A percentile compares a stretch with the other conserved stretches of the same genome.
Evolutionary conservation across 805 yeast species (phyloP).

Genomic region (Candida oleophila): DNA sequence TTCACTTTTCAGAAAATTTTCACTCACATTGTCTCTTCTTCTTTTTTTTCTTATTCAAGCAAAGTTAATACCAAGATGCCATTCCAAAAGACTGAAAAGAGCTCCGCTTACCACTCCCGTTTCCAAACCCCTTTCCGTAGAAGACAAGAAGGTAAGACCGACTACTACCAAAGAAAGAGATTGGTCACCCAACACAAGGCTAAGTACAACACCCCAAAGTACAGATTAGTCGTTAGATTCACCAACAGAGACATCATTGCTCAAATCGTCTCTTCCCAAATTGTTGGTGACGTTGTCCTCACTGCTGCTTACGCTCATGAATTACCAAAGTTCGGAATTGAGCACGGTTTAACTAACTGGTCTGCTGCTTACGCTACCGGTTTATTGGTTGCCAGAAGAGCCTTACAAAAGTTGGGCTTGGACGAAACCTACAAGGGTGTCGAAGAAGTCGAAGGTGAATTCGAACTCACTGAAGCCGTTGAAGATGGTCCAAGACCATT

Average conservation of each 20-base stretch:
- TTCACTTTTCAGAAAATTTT: slow-evolving; percentile 2
- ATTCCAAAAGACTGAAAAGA: slow-evolving; percentile 70
- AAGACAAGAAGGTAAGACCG: slow-evolving; percentile 99
- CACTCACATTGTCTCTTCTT: neutral
- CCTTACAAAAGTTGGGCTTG: slow-evolving; percentile 94
- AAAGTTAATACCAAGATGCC: slow-evolving; percentile 52
- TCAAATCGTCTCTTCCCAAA: slow-evolving; percentile 94
- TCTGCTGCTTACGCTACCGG: slow-evolving; percentile 99
- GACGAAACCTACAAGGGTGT: slow-evolving; percentile 99
- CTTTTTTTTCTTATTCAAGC: neutral
- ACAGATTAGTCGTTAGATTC: slow-evolving; percentile 99
- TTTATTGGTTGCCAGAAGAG: slow-evolving; percentile 98
- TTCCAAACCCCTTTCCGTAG: slow-evolving; percentile 99
- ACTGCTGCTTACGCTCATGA: slow-evolving; percentile 99
- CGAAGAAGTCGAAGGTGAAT: slow-evolving; percentile 99
- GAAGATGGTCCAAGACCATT: slow-evolving; percentile 99
- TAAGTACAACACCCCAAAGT: slow-evolving; percentile 98
- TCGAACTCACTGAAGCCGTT: slow-evolving; percentile 96
- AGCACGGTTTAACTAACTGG: slow-evolving; percentile 99
- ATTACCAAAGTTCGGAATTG: slow-evolving; percentile 96
- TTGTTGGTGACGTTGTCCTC: slow-evolving; percentile 94
- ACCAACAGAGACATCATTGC: slow-evolving; percentile 99
- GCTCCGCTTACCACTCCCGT: slow-evolving; percentile 96
- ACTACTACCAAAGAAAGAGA: slow-evolving; percentile 99
- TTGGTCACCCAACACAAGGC: slow-evolving; percentile 99